phyloP scores from a whole-genome alignment of 2,329 filamentous ascomycete genomes.

The Neofusicoccum ribis region DNA sequence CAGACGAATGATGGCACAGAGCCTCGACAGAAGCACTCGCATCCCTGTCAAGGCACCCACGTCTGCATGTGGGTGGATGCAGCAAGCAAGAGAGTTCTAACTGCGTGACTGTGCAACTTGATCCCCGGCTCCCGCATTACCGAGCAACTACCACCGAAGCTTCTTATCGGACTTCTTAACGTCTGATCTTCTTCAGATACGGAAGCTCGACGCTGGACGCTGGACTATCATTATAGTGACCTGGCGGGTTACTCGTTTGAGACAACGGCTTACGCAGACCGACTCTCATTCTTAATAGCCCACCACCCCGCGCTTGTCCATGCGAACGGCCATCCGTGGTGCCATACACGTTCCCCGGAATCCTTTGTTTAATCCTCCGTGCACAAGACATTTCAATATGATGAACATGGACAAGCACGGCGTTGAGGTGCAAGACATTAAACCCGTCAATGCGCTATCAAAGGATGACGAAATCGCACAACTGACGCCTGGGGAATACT shows the following conservation, averaged over 20 bases:
- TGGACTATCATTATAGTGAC: background rate
- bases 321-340: background rate
- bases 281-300: background rate
- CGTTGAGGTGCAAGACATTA: background rate
- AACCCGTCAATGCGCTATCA: background rate
- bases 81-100: background rate
- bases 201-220: background rate
- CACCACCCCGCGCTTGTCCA: background rate
- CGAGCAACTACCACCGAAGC: background rate
- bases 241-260: background rate
- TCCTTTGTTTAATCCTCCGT: too few species aligned
- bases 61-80: background rate
- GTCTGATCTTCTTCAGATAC: slow-evolving; percentile 2
- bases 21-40: background rate
- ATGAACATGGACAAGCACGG: background rate
- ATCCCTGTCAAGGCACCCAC: background rate
- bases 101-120: background rate
- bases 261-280: background rate
- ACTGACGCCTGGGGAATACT: slow-evolving; percentile 33
- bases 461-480: slow-evolving; percentile 32
- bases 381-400: background rate
- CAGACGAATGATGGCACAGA: background rate
- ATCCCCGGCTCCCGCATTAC: background rate
- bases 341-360: background rate
- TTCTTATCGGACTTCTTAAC: background rate